A percentile compares a stretch with the other conserved stretches of the same genome.
These are phyloP conservation scores for Marchantia paleacea DNA, from an alignment of 225 moss, liverwort and hornwort genomes.

Conservation along the genomic window DNA sequence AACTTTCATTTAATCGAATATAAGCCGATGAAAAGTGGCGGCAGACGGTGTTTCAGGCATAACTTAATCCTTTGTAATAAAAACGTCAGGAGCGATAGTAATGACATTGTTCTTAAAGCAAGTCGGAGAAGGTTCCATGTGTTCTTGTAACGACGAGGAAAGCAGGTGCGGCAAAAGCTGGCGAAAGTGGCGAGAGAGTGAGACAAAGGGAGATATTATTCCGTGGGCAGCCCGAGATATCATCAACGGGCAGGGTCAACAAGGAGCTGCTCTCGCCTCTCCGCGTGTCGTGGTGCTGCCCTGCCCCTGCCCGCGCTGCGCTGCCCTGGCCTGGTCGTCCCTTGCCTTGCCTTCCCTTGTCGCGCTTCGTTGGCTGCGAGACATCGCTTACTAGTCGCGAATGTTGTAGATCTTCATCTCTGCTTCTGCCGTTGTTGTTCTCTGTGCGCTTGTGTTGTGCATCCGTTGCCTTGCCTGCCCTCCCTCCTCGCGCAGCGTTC, in stretches of 20 bases:
- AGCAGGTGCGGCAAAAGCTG: slow-evolving; percentile 7
- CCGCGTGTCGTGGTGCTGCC: neutral
- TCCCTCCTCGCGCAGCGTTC: slow-evolving; percentile 15
- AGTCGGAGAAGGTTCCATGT: slow-evolving; percentile 6
- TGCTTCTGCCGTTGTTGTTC: neutral
- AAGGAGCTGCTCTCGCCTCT: neutral
- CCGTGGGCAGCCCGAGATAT: slow-evolving; percentile 9
- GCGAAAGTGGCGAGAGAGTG: slow-evolving; percentile 13
- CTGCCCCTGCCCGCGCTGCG: neutral
- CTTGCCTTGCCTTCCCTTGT: too few species aligned
- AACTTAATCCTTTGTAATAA: neutral
- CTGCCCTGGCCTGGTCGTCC: neutral
- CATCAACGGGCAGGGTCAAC: slow-evolving; percentile 13
- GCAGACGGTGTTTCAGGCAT: neutral
- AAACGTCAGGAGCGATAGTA: neutral
- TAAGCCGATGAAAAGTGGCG: neutral
- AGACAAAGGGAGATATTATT: slow-evolving; percentile 9
- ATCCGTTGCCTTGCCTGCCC: neutral
- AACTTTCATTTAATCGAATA: too few species aligned
- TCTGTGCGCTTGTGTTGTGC: neutral
- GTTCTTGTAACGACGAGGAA: slow-evolving; percentile 10
- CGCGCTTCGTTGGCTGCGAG: neutral
- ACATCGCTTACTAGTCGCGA: neutral
- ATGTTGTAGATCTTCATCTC: neutral
- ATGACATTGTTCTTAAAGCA: neutral